These are phyloP conservation scores for Sisymbrium irio DNA, from an alignment of 345 rosid species.

Conservation along the genomic window DNA sequence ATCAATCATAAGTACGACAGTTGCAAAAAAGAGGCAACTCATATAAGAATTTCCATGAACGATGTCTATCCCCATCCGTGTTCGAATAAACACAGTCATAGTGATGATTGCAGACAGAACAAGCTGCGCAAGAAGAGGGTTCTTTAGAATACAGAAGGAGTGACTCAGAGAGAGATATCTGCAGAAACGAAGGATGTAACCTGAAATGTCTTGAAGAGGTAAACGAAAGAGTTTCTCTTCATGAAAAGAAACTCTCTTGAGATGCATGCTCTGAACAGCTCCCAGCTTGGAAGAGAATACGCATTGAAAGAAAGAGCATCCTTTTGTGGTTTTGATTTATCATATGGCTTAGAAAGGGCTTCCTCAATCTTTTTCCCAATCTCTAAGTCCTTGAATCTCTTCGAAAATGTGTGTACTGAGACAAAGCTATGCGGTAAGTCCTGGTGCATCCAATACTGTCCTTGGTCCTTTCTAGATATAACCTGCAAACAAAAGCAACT, in stretches of 20 bases:
- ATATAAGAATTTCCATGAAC: conserved; percentile 64
- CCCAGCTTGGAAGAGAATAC: conserved; percentile 61
- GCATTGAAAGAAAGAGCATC: conserved; percentile 62
- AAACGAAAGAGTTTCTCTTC: conserved; percentile 85
- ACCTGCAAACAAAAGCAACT: conserved; percentile 30
- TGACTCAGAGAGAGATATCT: conserved; percentile 4
- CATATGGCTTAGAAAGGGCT: conserved; percentile 63
- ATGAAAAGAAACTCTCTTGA: conserved; percentile 74
- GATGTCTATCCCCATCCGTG: conserved; percentile 69
- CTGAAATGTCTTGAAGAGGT: conserved; percentile 54
- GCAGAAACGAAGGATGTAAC: conserved; percentile 21
- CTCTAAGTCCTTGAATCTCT: conserved; percentile 65
- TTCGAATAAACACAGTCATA: conserved; percentile 62
- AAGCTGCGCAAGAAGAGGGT: conserved; percentile 45
- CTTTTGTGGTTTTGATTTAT: conserved; percentile 65
- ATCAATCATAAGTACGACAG: conserved; percentile 52
- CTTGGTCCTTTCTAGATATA: conserved; percentile 75
- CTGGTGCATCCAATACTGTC: conserved; percentile 63
- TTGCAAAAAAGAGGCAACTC: conserved; percentile 62
- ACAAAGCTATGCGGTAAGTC: conserved; percentile 58
- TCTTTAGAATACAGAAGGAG: not conserved
- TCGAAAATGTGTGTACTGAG: conserved; percentile 54
- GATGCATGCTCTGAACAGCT: conserved; percentile 69
- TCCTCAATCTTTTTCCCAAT: conserved; percentile 62
- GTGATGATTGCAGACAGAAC: conserved; percentile 48